Conservation (phyloP, 176 grass and related monocot species). For the Chrysopogon serrulatus region DNA sequence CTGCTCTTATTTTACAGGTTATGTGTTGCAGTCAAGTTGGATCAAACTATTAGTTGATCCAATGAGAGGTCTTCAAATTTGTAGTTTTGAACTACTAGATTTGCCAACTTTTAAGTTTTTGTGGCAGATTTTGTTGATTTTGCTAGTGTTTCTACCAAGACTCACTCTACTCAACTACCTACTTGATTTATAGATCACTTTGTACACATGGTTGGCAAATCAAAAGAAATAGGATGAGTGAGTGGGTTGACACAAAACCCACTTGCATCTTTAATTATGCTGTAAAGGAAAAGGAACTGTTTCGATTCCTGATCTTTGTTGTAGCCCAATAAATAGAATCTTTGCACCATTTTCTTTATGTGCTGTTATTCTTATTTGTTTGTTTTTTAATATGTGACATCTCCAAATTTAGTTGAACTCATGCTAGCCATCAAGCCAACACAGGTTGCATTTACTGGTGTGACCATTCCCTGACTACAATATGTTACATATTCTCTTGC, state of each 20-base stretch:
- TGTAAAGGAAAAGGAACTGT: not conserved
- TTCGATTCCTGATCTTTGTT: not conserved
- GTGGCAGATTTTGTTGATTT: not conserved
- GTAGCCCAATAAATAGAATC: not conserved
- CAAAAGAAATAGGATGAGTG: not conserved
- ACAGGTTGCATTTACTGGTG: not conserved
- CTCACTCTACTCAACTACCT: not conserved
- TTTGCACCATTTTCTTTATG: not conserved
- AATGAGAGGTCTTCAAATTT: not conserved
- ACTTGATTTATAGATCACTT: not conserved
- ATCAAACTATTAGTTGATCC: no score
- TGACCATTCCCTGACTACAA: not conserved
- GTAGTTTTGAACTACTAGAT: constrained; percentile 9
- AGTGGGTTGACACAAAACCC: not conserved
- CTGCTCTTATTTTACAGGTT: not conserved
- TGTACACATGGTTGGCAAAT: not conserved
- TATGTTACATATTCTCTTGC: constrained; percentile 13
- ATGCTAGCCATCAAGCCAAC: not conserved
- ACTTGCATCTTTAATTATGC: not conserved
- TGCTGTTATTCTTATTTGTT: constrained; percentile 10
- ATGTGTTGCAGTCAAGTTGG: not conserved
- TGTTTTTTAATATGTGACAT: constrained; percentile 6
- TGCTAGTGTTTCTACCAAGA: not conserved
- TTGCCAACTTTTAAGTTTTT: not conserved
- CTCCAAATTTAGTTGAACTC: not conserved